Conservation (phyloP, 345 rosid genomes). For the Clarkia xantiana region DNA sequence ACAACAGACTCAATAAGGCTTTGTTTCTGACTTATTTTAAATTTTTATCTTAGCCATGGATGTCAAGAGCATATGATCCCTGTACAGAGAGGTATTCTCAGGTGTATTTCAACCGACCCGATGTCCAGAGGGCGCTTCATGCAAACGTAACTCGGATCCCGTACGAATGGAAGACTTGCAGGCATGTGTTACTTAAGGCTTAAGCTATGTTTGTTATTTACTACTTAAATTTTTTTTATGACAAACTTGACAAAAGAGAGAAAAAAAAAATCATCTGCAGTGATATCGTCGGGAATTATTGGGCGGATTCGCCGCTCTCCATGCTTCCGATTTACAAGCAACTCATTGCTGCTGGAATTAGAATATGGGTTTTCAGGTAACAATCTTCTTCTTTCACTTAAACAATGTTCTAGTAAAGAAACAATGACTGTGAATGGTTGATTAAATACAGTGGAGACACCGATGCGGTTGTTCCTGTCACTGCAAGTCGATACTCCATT, state of each 20-base stretch:
- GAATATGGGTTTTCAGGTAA: slow-evolving; percentile 84
- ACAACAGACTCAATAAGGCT: no score
- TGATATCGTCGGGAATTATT: slow-evolving; percentile 46
- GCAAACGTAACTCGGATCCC: slow-evolving; percentile 64
- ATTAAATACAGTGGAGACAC: slow-evolving; percentile 64
- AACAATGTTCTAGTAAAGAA: not conserved
- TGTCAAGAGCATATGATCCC: slow-evolving; percentile 94
- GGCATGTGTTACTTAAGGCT: slow-evolving; percentile 19
- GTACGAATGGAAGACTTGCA: slow-evolving; percentile 81
- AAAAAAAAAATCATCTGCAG: slow-evolving; percentile 17
- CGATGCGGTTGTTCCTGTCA: slow-evolving; percentile 74
- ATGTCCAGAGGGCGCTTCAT: slow-evolving; percentile 90
- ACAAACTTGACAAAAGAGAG: slow-evolving; percentile 3
- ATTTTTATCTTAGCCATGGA: slow-evolving; percentile 62
- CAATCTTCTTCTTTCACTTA: not conserved
- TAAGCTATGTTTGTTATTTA: not conserved
- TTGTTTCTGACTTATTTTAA: not conserved
- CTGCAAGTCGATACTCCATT: slow-evolving; percentile 81
- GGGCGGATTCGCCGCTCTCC: slow-evolving; percentile 82
- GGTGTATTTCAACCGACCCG: slow-evolving; percentile 65
- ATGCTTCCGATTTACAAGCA: slow-evolving; percentile 91
- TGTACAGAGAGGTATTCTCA: slow-evolving; percentile 76
- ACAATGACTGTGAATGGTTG: not conserved
- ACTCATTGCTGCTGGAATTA: slow-evolving; percentile 66
- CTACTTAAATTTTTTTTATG: not conserved